Evolutionary conservation across 371 early-diverging fungal species (phyloP).

Genomic region (Thermomucor indicae-seudaticae): DNA sequence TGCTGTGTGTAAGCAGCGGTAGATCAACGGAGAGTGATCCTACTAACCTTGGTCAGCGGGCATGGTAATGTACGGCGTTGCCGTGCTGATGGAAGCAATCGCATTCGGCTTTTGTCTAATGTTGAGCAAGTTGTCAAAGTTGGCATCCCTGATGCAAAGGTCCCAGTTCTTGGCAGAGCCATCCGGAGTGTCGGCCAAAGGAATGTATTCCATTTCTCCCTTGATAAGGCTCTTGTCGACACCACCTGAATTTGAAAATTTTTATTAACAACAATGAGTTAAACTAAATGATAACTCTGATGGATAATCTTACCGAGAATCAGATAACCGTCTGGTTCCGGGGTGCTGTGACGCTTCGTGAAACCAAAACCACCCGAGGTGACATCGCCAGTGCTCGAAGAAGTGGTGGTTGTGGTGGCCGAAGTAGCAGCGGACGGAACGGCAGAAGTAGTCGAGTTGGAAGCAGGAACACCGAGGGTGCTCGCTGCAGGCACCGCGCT

Average conservation of each 20-base stretch:
- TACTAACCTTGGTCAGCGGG: slow-evolving; percentile 35
- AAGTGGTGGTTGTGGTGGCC: slow-evolving; percentile 2
- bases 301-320: slow-evolving; percentile 24
- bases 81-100: slow-evolving; percentile 35
- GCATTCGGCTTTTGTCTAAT: slow-evolving; percentile 27
- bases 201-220: slow-evolving; percentile 33
- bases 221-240: slow-evolving; percentile 33
- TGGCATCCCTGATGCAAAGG: slow-evolving; percentile 34
- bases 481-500: slow-evolving; percentile 1
- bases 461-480: slow-evolving; percentile 1
- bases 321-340: slow-evolving; percentile 39
- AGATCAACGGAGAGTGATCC: not conserved
- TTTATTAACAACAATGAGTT: not conserved
- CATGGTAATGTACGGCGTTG: slow-evolving; percentile 34
- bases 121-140: slow-evolving; percentile 23
- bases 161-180: slow-evolving; percentile 33
- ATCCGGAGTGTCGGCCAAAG: slow-evolving; percentile 16
- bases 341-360: slow-evolving; percentile 18
- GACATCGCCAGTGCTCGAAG: slow-evolving; percentile 4
- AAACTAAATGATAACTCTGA: slow-evolving; percentile 1
- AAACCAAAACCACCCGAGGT: slow-evolving; percentile 29
- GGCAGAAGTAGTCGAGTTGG: not conserved
- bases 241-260: slow-evolving; percentile 24
- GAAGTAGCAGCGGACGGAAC: not conserved
- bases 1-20: not conserved